Base-by-base conservation (phyloP, 768 basidiomycete genomes). In the Boletus sp. region DNA sequence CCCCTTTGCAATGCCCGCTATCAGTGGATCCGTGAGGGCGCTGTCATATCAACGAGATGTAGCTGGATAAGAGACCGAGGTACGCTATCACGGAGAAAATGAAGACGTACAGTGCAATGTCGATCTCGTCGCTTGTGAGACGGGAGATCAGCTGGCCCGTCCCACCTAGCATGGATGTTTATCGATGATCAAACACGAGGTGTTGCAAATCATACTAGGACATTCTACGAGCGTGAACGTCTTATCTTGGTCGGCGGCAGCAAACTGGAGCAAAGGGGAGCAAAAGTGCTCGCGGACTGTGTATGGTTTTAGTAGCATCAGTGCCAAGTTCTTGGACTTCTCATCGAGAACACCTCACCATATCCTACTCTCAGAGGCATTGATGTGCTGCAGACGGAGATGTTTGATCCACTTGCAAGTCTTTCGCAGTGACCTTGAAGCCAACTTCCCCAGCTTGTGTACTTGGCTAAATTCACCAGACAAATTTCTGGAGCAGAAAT, bases 1-100 rank as follows among this genome's bases (percentile, higher is more conserved):
- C 1, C 93, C 92, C 52, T 93, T 94, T 7, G 92, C 93, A 51
- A 97, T 90, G 0, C 95, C 95, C 47, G 93, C 89, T 58, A 97
- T 92, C 30, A 98, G 74, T 0, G 90, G 82, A 64, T 96, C 95
- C 1, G 95, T 97, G 45, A 98, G 81, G 0, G 92, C 92, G 65
- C 93, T 91, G 57, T 51, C 35, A 10, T n/a, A 21, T 46, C 32
- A 17, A 35, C 7, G 27, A 37, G 10, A 29, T 21, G 42, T 45
- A 8, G 53, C 39, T 37, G 23, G 27, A 52, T 56, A 32, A 54
- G 56, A 30, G 2, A 10, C 7, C 1, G 21, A 40, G 39, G 43
- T 43, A 56, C 29, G 32, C 34, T n/a, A 35, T 30, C 43, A 21
- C 14, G 21, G 61, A 55, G 13, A 52, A 54, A 13, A 7, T 5